These are phyloP conservation scores for Saccharomyces hybrid DNA, from an alignment of 1,139 yeast species.

Conservation along the genomic window DNA sequence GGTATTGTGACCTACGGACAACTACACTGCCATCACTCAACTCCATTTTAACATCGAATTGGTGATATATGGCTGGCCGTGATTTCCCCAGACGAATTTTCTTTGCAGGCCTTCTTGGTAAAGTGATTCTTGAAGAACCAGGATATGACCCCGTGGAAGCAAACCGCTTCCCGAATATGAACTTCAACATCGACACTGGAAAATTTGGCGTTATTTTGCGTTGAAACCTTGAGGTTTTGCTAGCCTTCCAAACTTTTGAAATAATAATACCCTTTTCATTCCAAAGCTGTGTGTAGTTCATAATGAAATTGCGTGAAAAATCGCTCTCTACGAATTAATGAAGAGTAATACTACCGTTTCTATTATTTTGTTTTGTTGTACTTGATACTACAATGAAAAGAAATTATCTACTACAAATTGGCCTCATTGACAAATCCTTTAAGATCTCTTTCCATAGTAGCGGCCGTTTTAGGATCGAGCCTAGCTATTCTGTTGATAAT, in stretches of 20 bases:
- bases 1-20: constrained; percentile 75
- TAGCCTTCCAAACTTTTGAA: not conserved
- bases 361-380: not conserved
- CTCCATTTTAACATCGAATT: constrained; percentile 80
- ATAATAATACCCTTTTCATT: not conserved
- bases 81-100: constrained; percentile 56
- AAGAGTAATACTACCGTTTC: too few relatives aligned
- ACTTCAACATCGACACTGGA: constrained; percentile 8
- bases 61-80: constrained; percentile 86
- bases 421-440: constrained; percentile 41
- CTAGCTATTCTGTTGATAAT: constrained; percentile 34
- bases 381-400: not conserved
- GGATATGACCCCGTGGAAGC: constrained; percentile 27
- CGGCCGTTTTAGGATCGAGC: constrained; percentile 34
- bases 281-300: too few relatives aligned
- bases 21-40: constrained; percentile 90
- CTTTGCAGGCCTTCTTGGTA: constrained; percentile 35
- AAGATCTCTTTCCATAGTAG: constrained; percentile 34
- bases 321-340: not conserved
- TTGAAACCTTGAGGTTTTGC: not conserved
- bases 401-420: constrained; percentile 27
- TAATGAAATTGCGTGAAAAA: not conserved
- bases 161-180: constrained; percentile 13
- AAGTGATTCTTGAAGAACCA: constrained; percentile 21
- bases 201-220: not conserved